These are phyloP conservation scores for Calamus simplicifolius DNA, from an alignment of 176 grass and related monocot species.

Conservation along the genomic window DNA sequence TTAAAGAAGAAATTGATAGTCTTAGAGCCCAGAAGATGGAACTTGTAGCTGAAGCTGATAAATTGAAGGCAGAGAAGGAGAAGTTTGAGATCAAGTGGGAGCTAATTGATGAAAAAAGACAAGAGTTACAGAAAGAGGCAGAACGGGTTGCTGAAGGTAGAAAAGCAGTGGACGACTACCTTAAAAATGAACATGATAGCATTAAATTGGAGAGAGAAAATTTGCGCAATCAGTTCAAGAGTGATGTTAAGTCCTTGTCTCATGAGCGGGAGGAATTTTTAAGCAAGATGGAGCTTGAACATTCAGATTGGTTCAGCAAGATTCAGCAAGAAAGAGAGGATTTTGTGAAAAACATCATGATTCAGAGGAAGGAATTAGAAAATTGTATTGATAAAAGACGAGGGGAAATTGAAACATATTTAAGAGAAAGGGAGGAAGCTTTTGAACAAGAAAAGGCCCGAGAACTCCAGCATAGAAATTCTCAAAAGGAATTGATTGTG, in stretches of 20 bases:
- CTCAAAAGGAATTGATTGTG: conserved; percentile 54
- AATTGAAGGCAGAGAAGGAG: conserved; percentile 80
- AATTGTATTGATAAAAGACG: conserved; percentile 59
- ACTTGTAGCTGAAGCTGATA: conserved; percentile 62
- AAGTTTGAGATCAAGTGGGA: conserved; percentile 97
- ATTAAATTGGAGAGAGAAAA: conserved; percentile 75
- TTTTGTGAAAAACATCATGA: conserved; percentile 57
- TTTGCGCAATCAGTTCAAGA: conserved; percentile 55
- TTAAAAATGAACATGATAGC: conserved; percentile 57
- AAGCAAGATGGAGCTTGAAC: conserved; percentile 65
- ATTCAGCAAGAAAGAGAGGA: conserved; percentile 76
- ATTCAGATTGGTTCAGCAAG: conserved; percentile 52
- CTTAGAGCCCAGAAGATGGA: conserved; percentile 71
- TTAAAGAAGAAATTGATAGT: conserved; percentile 92
- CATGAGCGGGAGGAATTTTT: conserved; percentile 69
- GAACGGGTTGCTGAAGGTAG: conserved; percentile 57
- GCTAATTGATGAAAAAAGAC: conserved; percentile 77
- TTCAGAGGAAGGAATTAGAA: conserved; percentile 65
- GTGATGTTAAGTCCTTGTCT: conserved; percentile 54
- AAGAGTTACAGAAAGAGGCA: conserved; percentile 57
- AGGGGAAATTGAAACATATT: conserved; percentile 57
- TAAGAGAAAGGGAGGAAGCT: conserved; percentile 61
- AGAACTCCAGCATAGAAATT: conserved; percentile 60
- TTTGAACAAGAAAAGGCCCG: conserved; percentile 60
- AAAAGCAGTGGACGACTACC: conserved; percentile 38